Evolutionary conservation across 768 basidiomycete genomes (phyloP).

Genomic region (Collybia nuda): DNA sequence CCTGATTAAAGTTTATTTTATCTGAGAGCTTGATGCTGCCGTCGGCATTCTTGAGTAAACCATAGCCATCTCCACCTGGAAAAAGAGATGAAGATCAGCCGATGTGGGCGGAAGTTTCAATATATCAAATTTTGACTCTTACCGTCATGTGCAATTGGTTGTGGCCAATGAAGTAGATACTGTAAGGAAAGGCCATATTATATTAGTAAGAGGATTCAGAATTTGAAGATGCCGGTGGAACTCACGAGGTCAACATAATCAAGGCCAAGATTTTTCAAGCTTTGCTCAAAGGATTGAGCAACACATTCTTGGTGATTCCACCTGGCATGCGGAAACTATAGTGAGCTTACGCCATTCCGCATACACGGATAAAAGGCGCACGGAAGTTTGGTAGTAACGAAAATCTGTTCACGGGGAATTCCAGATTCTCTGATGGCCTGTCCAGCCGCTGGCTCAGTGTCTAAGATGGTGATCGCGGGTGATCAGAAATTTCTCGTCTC

Average conservation of each 20-base stretch:
- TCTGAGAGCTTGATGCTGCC: slow-evolving; percentile 33
- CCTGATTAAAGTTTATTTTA: slow-evolving; percentile 35
- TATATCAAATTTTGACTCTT: background rate
- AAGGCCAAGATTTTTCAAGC: slow-evolving; percentile 35
- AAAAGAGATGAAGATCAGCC: background rate
- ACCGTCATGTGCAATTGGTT: slow-evolving; percentile 32
- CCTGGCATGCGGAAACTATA: slow-evolving; percentile 12
- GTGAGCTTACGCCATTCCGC: background rate
- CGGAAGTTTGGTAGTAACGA: slow-evolving; percentile 50
- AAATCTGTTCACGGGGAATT: slow-evolving; percentile 46
- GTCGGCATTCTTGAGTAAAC: slow-evolving; percentile 26
- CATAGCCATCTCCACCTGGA: slow-evolving; percentile 11
- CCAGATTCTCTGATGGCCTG: slow-evolving; percentile 45
- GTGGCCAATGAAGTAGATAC: slow-evolving; percentile 56
- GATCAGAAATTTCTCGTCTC: no score
- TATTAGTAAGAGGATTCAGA: background rate
- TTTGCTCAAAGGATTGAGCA: slow-evolving; percentile 38
- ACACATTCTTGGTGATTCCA: slow-evolving; percentile 39
- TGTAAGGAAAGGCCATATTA: slow-evolving; percentile 10
- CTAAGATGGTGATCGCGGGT: slow-evolving; percentile 8
- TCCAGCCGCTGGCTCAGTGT: slow-evolving; percentile 42
- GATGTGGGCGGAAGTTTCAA: background rate
- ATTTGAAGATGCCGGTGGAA: background rate
- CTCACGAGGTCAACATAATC: slow-evolving; percentile 49
- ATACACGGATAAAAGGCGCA: slow-evolving; percentile 14